Percentiles rank a stretch among this genome's conserved stretches.
Evolutionary conservation across 495 filamentous ascomycete genomes (phyloP).

Genomic region (Annulohypoxylon bovei): DNA sequence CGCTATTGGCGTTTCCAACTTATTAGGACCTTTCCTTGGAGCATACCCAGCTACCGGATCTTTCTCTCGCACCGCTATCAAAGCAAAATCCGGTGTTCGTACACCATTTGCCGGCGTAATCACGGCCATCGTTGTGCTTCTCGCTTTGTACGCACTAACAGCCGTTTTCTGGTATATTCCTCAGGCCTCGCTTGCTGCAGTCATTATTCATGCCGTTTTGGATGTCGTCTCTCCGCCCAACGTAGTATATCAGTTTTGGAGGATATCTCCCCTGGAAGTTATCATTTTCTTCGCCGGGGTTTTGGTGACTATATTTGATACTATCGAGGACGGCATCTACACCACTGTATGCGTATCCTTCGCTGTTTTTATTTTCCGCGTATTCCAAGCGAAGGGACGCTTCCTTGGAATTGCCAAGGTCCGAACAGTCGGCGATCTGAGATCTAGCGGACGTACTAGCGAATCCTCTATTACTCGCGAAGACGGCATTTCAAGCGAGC

Average conservation of each 20-base stretch:
- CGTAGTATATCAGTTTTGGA: constrained; percentile 62
- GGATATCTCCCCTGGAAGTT: constrained; percentile 60
- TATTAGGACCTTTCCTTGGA: constrained; percentile 63
- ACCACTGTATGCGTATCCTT: constrained; percentile 55
- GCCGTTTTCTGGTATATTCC: constrained; percentile 64
- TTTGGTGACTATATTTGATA: constrained; percentile 60
- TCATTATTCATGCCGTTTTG: constrained; percentile 65
- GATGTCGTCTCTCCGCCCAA: constrained; percentile 61
- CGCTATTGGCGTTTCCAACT: constrained; percentile 63
- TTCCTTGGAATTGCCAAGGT: constrained; percentile 55
- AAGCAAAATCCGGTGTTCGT: constrained; percentile 61
- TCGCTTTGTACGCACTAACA: constrained; percentile 63
- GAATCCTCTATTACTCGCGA: constrained; percentile 9
- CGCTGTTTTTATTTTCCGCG: constrained; percentile 54
- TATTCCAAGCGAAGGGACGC: constrained; percentile 32
- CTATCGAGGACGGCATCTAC: constrained; percentile 65
- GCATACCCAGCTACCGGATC: constrained; percentile 64
- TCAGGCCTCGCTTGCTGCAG: constrained; percentile 52
- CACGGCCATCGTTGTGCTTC: constrained; percentile 61
- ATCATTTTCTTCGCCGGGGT: constrained; percentile 64
- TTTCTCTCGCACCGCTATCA: constrained; percentile 62
- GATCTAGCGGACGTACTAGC: constrained; percentile 41
- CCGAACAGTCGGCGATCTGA: constrained; percentile 53
- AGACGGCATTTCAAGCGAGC: constrained; percentile 27
- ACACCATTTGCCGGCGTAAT: constrained; percentile 64